Evolutionary conservation across 805 yeast genomes (phyloP).

Genomic region (Candida ulmi): DNA sequence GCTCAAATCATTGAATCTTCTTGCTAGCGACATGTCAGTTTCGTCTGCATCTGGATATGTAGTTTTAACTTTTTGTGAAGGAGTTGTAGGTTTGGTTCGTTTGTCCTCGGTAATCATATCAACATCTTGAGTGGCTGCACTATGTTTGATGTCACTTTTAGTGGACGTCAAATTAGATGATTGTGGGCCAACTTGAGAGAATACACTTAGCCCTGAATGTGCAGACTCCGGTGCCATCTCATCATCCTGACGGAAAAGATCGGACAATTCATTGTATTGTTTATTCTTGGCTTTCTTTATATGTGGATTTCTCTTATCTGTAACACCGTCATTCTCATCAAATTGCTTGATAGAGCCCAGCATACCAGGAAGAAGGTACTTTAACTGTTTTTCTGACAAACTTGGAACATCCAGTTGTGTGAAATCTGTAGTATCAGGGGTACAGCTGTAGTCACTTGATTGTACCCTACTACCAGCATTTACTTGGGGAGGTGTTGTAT

Average conservation of each 20-base stretch:
- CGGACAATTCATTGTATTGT: too few species aligned
- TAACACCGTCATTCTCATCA: background rate
- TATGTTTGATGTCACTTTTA: too few species aligned
- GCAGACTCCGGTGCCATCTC: background rate
- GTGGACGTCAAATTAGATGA: too few species aligned
- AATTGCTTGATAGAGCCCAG: background rate
- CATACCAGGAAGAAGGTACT: background rate
- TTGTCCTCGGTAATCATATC: background rate
- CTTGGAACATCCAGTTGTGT: background rate
- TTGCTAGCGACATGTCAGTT: slow-evolving; percentile 7
- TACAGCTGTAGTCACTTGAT: slow-evolving; percentile 21
- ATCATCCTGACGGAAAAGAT: too few species aligned
- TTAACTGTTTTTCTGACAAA: background rate
- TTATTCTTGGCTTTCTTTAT: too few species aligned
- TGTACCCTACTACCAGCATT: slow-evolving; percentile 3
- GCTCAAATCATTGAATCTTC: slow-evolving; percentile 5
- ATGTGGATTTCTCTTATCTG: too few species aligned
- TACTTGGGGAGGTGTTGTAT: too few species aligned
- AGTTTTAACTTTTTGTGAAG: too few species aligned
- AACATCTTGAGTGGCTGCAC: background rate
- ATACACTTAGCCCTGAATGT: background rate
- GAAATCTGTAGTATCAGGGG: slow-evolving; percentile 15
- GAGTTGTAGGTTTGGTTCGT: too few species aligned
- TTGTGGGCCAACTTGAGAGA: background rate
- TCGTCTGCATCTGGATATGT: background rate